Evolutionary conservation across 768 basidiomycete species (phyloP).

Genomic region (Strobilomyces dryophilus): DNA sequence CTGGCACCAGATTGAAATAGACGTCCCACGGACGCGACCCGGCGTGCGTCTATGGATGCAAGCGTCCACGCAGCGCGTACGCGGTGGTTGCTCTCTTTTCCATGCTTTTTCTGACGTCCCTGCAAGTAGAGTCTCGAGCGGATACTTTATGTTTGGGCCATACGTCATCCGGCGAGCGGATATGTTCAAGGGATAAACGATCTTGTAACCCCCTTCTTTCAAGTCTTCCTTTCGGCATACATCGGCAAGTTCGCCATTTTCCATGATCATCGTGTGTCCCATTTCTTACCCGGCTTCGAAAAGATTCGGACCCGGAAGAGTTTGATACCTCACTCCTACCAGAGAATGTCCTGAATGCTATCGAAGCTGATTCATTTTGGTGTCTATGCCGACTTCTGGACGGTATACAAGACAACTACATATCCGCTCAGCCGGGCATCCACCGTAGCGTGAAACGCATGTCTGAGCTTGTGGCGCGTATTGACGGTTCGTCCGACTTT

Average conservation of each 20-base stretch:
- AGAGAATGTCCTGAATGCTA: conserved; percentile 64
- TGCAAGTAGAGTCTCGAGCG: conserved; percentile 78
- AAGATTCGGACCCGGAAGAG: conserved; percentile 87
- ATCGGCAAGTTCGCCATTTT: conserved; percentile 56
- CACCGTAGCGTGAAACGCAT: conserved; percentile 90
- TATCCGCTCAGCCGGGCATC: conserved; percentile 94
- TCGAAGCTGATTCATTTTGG: conserved; percentile 99
- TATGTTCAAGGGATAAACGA: conserved; percentile 99
- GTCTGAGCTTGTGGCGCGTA: conserved; percentile 87
- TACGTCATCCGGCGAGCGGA: conserved; percentile 95
- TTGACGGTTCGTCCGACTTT: conserved; percentile 62
- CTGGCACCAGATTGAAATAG: conserved; percentile 99
- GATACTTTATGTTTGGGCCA: conserved; percentile 98
- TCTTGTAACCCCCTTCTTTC: conserved; percentile 95
- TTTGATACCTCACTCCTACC: conserved; percentile 82
- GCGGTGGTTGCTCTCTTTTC: conserved; percentile 18
- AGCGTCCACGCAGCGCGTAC: conserved; percentile 80
- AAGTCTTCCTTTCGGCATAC: conserved; percentile 93
- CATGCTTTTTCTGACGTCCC: conserved; percentile 16
- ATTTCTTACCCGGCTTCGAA: conserved; percentile 1
- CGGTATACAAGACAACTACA: conserved; percentile 99
- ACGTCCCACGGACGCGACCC: conserved; percentile 93
- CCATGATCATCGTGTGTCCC: background rate
- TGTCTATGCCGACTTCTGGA: conserved; percentile 92
- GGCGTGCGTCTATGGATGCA: conserved; percentile 92